These are phyloP conservation scores for Suillus fuscotomentosus DNA, from an alignment of 768 basidiomycete genomes.

Conservation along the genomic window DNA sequence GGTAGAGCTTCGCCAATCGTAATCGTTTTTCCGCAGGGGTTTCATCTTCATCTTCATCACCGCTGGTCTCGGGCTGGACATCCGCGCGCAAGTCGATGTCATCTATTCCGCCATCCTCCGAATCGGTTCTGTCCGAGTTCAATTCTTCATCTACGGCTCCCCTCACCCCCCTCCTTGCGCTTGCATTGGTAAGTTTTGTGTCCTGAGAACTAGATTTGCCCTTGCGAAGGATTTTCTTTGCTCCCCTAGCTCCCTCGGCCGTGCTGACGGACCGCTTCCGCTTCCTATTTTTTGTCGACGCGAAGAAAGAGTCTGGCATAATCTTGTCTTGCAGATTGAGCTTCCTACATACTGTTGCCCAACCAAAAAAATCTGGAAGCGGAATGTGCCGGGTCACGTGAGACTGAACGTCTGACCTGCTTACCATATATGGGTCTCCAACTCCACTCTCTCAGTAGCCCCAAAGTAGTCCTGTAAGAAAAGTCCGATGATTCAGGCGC, in stretches of 20 bases:
- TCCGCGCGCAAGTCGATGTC: conserved; percentile 72
- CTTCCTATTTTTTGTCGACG: conserved; percentile 56
- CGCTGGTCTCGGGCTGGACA: conserved; percentile 58
- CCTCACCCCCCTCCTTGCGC: conserved; percentile 20
- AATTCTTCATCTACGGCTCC: conserved; percentile 58
- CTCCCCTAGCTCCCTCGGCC: conserved; percentile 21
- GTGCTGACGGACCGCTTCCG: conserved; percentile 50
- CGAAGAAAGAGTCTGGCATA: conserved; percentile 88
- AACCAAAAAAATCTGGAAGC: conserved; percentile 21
- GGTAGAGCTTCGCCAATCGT: conserved; percentile 85
- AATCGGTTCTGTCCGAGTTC: conserved; percentile 57
- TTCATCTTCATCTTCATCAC: conserved; percentile 84
- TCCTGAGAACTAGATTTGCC: conserved; percentile 9
- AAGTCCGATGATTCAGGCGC: conserved; percentile 2
- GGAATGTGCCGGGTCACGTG: conserved; percentile 20
- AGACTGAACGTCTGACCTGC: neutral
- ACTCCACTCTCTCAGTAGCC: neutral
- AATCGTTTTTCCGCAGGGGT: conserved; percentile 93
- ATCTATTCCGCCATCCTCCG: conserved; percentile 55
- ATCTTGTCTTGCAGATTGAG: neutral
- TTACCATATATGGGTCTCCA: neutral
- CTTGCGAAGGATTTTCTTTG: conserved; percentile 22
- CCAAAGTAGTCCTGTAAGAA: neutral
- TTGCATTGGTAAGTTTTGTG: conserved; percentile 24
- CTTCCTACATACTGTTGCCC: neutral